phyloP scores from a whole-genome alignment of 148 eudicot species.

The Vaccinium corymbosum region DNA sequence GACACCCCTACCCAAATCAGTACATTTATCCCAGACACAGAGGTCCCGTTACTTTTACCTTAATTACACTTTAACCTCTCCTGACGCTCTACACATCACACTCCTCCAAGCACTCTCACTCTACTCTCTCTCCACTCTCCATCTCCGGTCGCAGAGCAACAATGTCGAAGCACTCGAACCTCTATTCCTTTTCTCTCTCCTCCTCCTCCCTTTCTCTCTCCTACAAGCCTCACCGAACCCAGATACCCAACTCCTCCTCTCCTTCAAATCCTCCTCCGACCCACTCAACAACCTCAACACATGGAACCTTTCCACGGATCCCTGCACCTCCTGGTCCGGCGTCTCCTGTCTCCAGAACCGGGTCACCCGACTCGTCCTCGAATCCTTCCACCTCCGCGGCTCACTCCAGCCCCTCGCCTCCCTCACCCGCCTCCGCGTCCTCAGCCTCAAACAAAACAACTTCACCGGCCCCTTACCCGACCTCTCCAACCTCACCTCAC shows the following conservation, averaged over 20 bases:
- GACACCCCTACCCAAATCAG: too few species aligned
- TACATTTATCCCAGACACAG: too few species aligned
- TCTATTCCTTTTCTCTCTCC: slow-evolving; percentile 2
- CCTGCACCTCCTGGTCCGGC: slow-evolving; percentile 48
- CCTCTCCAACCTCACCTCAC: slow-evolving; percentile 46
- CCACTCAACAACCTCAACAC: slow-evolving; percentile 32
- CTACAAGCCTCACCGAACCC: slow-evolving; percentile 28
- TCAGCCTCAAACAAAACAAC: slow-evolving; percentile 52
- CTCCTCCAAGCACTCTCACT: neutral
- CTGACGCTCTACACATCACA: neutral
- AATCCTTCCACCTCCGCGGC: slow-evolving; percentile 45
- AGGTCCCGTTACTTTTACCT: too few species aligned
- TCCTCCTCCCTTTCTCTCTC: slow-evolving; percentile 20
- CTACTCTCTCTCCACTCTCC: neutral
- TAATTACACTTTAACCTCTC: too few species aligned
- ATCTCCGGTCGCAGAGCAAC: slow-evolving; percentile 5
- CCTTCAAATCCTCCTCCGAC: slow-evolving; percentile 53
- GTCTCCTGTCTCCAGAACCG: slow-evolving; percentile 50
- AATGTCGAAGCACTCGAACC: slow-evolving; percentile 5
- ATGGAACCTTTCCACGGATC: slow-evolving; percentile 42
- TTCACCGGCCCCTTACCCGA: slow-evolving; percentile 55
- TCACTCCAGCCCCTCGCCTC: slow-evolving; percentile 30
- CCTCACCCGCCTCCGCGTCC: slow-evolving; percentile 57
- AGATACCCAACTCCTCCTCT: slow-evolving; percentile 41
- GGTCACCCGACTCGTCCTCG: slow-evolving; percentile 66